Evolutionary conservation across 1,139 yeast genomes (phyloP).

Genomic region (Diutina sp.): DNA sequence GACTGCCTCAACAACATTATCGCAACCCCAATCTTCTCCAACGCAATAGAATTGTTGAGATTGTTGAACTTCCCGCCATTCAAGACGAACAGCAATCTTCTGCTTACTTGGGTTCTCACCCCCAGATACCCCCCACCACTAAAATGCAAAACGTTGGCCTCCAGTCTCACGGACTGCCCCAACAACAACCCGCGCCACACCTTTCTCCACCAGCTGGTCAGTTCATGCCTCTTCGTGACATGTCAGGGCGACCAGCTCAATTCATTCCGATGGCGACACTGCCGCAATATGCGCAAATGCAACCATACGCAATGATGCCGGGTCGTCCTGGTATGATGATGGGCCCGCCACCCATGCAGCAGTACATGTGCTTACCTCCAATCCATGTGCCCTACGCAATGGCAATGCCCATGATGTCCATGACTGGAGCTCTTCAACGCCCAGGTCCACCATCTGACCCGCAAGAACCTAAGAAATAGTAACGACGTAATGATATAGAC

Average conservation of each 20-base stretch:
- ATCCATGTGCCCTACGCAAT: not conserved
- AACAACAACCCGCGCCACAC: not conserved
- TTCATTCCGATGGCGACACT: not conserved
- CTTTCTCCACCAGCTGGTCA: constrained; percentile 1
- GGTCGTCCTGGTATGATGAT: not conserved
- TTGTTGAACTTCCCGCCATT: not conserved
- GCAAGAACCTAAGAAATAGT: not conserved
- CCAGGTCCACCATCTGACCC: not conserved
- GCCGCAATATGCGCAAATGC: constrained; percentile 5
- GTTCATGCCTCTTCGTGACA: not conserved
- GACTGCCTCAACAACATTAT: not conserved
- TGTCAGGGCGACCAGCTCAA: not conserved
- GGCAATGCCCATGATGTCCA: not conserved
- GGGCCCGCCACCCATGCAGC: not conserved
- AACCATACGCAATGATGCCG: constrained; percentile 3
- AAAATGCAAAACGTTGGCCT: not conserved
- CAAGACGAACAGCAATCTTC: not conserved
- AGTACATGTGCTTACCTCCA: not conserved
- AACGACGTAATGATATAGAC: not conserved
- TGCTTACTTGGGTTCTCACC: not conserved
- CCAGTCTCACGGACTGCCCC: not conserved
- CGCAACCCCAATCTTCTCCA: not conserved
- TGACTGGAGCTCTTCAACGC: not conserved
- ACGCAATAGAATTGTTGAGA: not conserved
- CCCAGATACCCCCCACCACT: not conserved